phyloP scores from a whole-genome alignment of 305 asterid species.

The Solanum chacoense region DNA sequence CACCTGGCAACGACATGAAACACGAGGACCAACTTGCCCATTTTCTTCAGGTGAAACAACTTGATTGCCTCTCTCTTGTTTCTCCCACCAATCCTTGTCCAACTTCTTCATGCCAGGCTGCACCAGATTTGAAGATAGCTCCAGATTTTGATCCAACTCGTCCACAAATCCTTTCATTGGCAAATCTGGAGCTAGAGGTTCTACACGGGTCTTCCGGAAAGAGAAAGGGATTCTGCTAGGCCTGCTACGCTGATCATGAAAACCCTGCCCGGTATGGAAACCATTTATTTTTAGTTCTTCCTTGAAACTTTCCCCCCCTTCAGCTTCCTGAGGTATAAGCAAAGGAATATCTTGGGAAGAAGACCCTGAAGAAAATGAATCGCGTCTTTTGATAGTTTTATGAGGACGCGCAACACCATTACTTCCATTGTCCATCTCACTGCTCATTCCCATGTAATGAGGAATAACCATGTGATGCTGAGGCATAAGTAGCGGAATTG shows the following conservation, averaged over 20 bases:
- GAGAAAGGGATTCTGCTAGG: conserved; percentile 55
- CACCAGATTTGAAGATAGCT: conserved; percentile 39
- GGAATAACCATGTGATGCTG: conserved; percentile 99
- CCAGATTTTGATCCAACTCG: conserved; percentile 40
- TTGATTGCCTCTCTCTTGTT: conserved; percentile 77
- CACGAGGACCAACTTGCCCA: conserved; percentile 94
- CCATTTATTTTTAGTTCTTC: conserved; percentile 47
- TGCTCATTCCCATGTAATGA: conserved; percentile 70
- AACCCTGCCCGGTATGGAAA: conserved; percentile 22
- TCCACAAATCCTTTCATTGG: conserved; percentile 95
- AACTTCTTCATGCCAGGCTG: conserved; percentile 34
- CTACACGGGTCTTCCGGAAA: conserved; percentile 63
- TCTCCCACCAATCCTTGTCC: conserved; percentile 84
- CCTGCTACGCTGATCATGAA: conserved; percentile 56
- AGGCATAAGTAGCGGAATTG: conserved; percentile 94
- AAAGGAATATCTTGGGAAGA: conserved; percentile 86
- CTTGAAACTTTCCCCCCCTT: conserved; percentile 34
- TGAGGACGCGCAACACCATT: conserved; percentile 18
- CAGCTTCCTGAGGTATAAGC: conserved; percentile 89
- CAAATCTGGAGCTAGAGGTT: conserved; percentile 58
- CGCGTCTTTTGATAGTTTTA: conserved; percentile 33
- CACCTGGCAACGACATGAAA: conserved; percentile 91
- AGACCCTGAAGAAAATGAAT: conserved; percentile 51
- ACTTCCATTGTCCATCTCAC: conserved; percentile 26
- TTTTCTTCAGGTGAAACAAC: conserved; percentile 77